Conservation (phyloP, 1,284 basidiomycete species). For the Fomes fomentarius region DNA sequence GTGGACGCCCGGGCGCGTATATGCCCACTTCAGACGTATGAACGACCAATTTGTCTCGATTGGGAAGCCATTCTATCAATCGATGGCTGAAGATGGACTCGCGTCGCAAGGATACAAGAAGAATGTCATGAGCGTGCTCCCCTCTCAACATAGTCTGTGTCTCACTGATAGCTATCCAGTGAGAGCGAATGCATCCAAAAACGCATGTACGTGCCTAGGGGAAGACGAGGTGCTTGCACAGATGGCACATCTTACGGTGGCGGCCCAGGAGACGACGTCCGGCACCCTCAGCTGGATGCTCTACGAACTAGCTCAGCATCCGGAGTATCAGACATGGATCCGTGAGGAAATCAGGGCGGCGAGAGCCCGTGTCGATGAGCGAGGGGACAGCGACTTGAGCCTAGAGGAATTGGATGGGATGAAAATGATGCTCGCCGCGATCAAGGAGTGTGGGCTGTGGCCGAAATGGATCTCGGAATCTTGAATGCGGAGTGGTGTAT, state of each 20-base stretch:
- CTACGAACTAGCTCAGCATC: conserved; percentile 33
- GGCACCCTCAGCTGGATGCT: conserved; percentile 30
- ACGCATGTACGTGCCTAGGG: conserved; percentile 44
- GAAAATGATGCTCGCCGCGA: conserved; percentile 13
- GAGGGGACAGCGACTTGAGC: conserved; percentile 30
- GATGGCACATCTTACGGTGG: conserved; percentile 44
- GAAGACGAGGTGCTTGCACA: conserved; percentile 53
- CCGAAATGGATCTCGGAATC: too few species aligned
- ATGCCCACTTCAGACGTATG: conserved; percentile 27
- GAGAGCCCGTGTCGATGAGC: conserved; percentile 24
- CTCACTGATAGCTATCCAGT: conserved; percentile 35
- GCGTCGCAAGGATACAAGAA: conserved; percentile 16
- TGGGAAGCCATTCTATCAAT: conserved; percentile 24
- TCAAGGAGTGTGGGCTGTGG: conserved; percentile 5
- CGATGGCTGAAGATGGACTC: conserved; percentile 11
- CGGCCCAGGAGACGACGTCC: conserved; percentile 32
- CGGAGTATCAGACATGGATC: conserved; percentile 30
- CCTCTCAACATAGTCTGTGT: conserved; percentile 1
- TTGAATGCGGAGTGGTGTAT: not conserved
- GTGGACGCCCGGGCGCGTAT: conserved; percentile 31
- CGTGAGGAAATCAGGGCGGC: conserved; percentile 32
- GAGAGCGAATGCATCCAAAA: conserved; percentile 52
- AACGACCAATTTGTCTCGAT: conserved; percentile 22
- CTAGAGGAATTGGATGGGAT: conserved; percentile 36
- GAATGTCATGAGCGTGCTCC: conserved; percentile 46